Conservation (phyloP, 106 monocot genomes). For the Vanilla planifolia region DNA sequence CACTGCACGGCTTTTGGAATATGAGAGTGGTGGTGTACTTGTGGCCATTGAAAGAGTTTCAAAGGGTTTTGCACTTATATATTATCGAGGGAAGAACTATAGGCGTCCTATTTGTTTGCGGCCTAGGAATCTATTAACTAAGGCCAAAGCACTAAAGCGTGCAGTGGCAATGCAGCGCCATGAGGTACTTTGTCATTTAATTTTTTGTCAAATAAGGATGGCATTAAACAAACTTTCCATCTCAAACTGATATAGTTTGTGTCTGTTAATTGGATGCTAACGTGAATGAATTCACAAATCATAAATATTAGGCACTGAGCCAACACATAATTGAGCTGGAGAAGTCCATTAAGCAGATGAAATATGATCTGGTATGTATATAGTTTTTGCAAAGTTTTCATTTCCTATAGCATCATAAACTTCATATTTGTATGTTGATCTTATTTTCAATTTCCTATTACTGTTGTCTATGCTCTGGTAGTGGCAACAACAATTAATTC, state of each 20-base stretch:
- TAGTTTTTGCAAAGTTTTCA: neutral
- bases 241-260: neutral
- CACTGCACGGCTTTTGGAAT: conserved; percentile 77
- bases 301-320: conserved; percentile 55
- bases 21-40: conserved; percentile 95
- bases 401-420: neutral
- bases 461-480: too few species aligned
- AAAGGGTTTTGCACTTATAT: conserved; percentile 89
- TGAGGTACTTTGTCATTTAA: conserved; percentile 53
- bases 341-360: conserved; percentile 45
- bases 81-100: conserved; percentile 98
- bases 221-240: neutral
- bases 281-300: neutral
- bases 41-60: conserved; percentile 90
- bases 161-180: conserved; percentile 97
- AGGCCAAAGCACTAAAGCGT: conserved; percentile 92
- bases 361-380: conserved; percentile 47
- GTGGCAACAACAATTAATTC: too few species aligned
- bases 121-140: conserved; percentile 93
- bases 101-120: conserved; percentile 76
- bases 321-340: conserved; percentile 67
- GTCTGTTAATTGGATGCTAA: neutral
- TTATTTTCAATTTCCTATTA: neutral
- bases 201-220: neutral
- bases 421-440: neutral